Conservation (phyloP, 2,329 filamentous ascomycete species). For the Aspergillus tamarii region DNA sequence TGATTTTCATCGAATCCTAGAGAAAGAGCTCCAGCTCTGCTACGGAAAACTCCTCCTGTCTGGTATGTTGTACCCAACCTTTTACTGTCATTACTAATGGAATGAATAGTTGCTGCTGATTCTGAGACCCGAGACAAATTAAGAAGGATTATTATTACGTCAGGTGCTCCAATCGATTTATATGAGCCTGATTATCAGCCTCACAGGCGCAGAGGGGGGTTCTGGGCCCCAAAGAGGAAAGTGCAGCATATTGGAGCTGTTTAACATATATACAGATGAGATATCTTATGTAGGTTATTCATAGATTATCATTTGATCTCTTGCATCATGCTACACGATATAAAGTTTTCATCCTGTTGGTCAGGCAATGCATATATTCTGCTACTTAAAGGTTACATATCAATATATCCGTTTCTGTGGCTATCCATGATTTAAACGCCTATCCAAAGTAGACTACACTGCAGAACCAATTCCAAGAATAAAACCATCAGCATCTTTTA, state of each 20-base stretch:
- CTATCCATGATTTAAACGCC: too few relatives aligned
- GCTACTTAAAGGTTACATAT: too few relatives aligned
- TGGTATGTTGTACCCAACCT: neutral
- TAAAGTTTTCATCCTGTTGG: neutral
- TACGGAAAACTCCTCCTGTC: neutral
- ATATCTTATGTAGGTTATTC: too few relatives aligned
- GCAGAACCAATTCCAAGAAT: too few relatives aligned
- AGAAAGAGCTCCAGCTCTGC: neutral
- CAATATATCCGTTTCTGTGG: too few relatives aligned
- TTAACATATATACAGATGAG: neutral
- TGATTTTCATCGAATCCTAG: neutral
- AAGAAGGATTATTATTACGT: neutral
- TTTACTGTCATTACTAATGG: neutral
- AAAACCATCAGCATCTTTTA: too few relatives aligned
- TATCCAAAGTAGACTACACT: too few relatives aligned
- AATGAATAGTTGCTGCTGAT: conserved; percentile 1
- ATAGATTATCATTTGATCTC: neutral
- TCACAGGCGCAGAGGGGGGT: neutral
- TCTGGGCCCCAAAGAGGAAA: neutral
- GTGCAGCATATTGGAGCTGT: neutral
- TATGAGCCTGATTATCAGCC: conserved; percentile 11
- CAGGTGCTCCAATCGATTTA: conserved; percentile 3
- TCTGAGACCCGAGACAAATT: neutral
- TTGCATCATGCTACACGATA: neutral
- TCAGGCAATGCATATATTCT: neutral